phyloP scores from a whole-genome alignment of 192 early-diverging fungal genomes.

The Umbelopsis sp. region DNA sequence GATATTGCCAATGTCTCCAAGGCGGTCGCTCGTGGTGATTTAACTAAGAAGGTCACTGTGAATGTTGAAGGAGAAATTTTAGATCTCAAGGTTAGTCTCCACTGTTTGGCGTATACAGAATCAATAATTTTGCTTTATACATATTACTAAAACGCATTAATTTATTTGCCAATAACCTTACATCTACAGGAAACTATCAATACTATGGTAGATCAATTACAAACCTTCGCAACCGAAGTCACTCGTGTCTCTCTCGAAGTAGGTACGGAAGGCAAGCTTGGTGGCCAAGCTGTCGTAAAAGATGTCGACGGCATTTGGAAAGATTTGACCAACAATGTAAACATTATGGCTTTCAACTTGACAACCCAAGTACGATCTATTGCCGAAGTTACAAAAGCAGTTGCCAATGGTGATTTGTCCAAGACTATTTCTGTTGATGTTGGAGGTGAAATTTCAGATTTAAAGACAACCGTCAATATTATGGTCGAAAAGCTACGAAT shows the following conservation, averaged over 20 bases:
- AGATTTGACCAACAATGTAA: slow-evolving; percentile 53
- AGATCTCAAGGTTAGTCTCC: slow-evolving; percentile 49
- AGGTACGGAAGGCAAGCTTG: slow-evolving; percentile 69
- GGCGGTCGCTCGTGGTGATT: slow-evolving; percentile 59
- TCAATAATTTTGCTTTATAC: no score
- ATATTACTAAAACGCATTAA: no score
- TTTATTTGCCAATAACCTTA: no score
- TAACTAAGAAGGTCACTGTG: slow-evolving; percentile 46
- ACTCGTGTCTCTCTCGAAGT: slow-evolving; percentile 73
- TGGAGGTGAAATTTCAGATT: slow-evolving; percentile 67
- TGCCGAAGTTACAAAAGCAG: slow-evolving; percentile 65
- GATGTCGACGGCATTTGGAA: slow-evolving; percentile 65
- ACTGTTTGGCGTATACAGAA: not conserved
- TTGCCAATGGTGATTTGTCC: slow-evolving; percentile 66
- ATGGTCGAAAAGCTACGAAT: slow-evolving; percentile 60
- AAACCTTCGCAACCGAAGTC: slow-evolving; percentile 62
- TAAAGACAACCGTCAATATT: slow-evolving; percentile 73
- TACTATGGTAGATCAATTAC: slow-evolving; percentile 52
- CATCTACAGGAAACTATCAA: slow-evolving; percentile 47
- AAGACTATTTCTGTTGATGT: slow-evolving; percentile 67
- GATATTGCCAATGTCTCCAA: slow-evolving; percentile 43
- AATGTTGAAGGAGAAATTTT: slow-evolving; percentile 58
- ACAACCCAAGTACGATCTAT: slow-evolving; percentile 61
- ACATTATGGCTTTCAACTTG: slow-evolving; percentile 51
- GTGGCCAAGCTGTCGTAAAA: slow-evolving; percentile 59